Evolutionary conservation across 805 yeast species (phyloP).

Genomic region (Candida parachauliodes): DNA sequence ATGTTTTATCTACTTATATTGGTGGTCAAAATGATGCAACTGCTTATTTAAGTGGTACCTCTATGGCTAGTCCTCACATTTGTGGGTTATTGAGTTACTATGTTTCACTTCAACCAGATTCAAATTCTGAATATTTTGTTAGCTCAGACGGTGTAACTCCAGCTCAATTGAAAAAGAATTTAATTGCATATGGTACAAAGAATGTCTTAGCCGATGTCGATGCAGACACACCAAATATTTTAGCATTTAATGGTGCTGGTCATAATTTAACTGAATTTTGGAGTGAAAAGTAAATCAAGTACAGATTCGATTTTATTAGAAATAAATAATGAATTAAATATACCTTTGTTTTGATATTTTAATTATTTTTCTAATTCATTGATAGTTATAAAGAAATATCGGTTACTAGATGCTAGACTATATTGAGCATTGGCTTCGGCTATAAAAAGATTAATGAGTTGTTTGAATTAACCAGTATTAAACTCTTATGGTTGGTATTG

Average conservation of each 20-base stretch:
- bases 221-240: slow-evolving; percentile 69
- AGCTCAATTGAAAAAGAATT: slow-evolving; percentile 69
- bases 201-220: slow-evolving; percentile 59
- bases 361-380: no score
- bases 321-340: no score
- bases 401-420: no score
- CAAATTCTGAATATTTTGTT: slow-evolving; percentile 61
- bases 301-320: no score
- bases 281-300: no score
- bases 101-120: slow-evolving; percentile 78
- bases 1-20: slow-evolving; percentile 78
- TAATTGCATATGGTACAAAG: slow-evolving; percentile 66
- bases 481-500: no score
- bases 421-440: no score
- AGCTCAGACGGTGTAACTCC: slow-evolving; percentile 66
- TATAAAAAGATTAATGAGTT: no score
- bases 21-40: slow-evolving; percentile 76
- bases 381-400: no score
- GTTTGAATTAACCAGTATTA: no score
- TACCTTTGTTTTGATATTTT: no score
- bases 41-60: slow-evolving; percentile 88
- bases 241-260: slow-evolving; percentile 82
- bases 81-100: slow-evolving; percentile 89
- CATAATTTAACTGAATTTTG: slow-evolving; percentile 65
- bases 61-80: slow-evolving; percentile 98